These are phyloP conservation scores for Suillus alpinus DNA, from an alignment of 768 basidiomycete genomes.

Conservation along the genomic window DNA sequence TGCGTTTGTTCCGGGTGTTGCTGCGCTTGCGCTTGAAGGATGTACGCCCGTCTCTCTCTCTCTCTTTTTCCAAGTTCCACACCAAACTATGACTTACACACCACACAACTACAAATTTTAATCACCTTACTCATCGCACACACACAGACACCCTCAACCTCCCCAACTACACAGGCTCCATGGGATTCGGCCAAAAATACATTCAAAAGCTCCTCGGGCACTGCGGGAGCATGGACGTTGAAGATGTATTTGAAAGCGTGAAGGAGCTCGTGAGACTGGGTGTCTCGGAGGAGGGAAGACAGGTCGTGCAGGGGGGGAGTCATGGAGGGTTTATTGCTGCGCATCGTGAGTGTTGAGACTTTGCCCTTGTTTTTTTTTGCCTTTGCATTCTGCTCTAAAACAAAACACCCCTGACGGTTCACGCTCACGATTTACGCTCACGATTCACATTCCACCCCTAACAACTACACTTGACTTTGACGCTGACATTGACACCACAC, in stretches of 20 bases:
- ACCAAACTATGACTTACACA: background rate
- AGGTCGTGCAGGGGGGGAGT: constrained; percentile 61
- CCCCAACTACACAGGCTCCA: constrained; percentile 67
- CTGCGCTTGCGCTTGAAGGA: constrained; percentile 54
- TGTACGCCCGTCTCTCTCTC: constrained; percentile 41
- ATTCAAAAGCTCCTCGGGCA: constrained; percentile 52
- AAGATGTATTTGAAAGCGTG: constrained; percentile 57
- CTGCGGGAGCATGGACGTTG: constrained; percentile 64
- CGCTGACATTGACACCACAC: background rate
- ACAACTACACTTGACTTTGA: too few relatives aligned
- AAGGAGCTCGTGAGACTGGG: constrained; percentile 48
- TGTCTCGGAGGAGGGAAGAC: constrained; percentile 48
- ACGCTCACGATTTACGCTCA: too few relatives aligned
- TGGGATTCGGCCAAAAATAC: constrained; percentile 62
- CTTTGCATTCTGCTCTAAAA: constrained; percentile 6
- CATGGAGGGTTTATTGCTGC: constrained; percentile 67
- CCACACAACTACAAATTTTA: background rate
- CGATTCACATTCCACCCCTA: too few relatives aligned
- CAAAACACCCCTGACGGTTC: background rate
- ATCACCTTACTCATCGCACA: background rate
- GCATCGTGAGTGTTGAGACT: constrained; percentile 42
- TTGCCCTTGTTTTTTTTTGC: too few relatives aligned
- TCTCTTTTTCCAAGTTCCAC: background rate
- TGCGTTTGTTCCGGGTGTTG: constrained; percentile 41
- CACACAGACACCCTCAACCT: constrained; percentile 52